Percentiles rank a stretch among this genome's conserved stretches.
These are phyloP conservation scores for Lactifluus rugatus DNA, from an alignment of 768 basidiomycete species.

Conservation along the genomic window DNA sequence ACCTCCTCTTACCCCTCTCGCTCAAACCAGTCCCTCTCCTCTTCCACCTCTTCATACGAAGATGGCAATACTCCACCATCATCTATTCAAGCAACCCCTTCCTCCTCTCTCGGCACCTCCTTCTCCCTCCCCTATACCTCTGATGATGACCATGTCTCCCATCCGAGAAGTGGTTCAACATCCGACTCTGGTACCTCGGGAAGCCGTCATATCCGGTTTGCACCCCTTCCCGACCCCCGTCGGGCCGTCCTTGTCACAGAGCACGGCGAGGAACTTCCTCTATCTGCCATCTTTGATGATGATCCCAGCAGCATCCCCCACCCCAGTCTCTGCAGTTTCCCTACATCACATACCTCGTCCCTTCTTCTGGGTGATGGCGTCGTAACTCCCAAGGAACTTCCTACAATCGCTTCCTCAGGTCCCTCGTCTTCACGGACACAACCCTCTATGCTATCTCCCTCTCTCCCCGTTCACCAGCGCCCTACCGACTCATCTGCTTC, in stretches of 20 bases:
- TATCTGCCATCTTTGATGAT: constrained; percentile 26
- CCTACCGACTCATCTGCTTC: constrained; percentile 5
- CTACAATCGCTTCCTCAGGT: background rate
- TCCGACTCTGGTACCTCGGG: constrained; percentile 4
- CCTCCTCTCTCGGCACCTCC: background rate
- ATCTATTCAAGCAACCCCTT: constrained; percentile 1
- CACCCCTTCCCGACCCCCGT: constrained; percentile 73
- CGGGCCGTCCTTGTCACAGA: constrained; percentile 37
- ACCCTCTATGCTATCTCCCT: background rate
- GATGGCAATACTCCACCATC: constrained; percentile 9
- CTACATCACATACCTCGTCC: constrained; percentile 9
- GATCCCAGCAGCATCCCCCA: constrained; percentile 19
- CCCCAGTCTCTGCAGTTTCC: constrained; percentile 20
- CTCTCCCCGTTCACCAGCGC: constrained; percentile 1
- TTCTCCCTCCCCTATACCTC: constrained; percentile 7
- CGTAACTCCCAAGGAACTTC: background rate
- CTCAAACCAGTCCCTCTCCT: constrained; percentile 7
- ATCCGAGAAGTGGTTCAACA: background rate
- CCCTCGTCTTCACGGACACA: background rate
- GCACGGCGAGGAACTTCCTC: constrained; percentile 34
- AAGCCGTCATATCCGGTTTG: constrained; percentile 56
- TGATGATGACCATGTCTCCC: constrained; percentile 5
- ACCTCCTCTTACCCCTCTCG: constrained; percentile 3
- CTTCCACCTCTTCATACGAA: constrained; percentile 13
- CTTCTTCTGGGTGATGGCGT: constrained; percentile 16